These are phyloP conservation scores for Albophoma yamanashiensis DNA, from an alignment of 2,329 filamentous ascomycete genomes.

Conservation along the genomic window DNA sequence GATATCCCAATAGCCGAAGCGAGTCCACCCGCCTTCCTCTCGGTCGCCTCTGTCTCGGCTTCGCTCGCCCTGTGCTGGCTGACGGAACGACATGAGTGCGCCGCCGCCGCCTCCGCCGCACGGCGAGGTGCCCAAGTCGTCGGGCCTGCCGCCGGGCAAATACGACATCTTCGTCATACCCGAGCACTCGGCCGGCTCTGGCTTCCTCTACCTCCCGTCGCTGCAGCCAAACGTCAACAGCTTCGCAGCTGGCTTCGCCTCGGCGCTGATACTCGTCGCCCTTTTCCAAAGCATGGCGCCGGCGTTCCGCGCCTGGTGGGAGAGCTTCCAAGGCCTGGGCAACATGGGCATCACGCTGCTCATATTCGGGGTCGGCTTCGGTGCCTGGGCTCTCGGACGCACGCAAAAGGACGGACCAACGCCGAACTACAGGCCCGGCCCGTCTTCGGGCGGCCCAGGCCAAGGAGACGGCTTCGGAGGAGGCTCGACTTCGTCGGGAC, in stretches of 20 bases:
- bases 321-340: conserved; percentile 58
- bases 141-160: conserved; percentile 72
- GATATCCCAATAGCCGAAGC: conserved; percentile 13
- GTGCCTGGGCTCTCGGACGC: conserved; percentile 55
- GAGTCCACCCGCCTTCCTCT: neutral
- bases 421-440: conserved; percentile 9
- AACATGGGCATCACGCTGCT: conserved; percentile 64
- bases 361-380: conserved; percentile 61
- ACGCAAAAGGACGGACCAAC: conserved; percentile 22
- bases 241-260: conserved; percentile 78
- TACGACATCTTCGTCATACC: conserved; percentile 98
- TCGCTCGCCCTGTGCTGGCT: conserved; percentile 9
- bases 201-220: conserved; percentile 91
- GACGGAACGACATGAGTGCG: conserved; percentile 31
- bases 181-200: conserved; percentile 76
- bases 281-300: conserved; percentile 67
- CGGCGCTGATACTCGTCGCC: conserved; percentile 60
- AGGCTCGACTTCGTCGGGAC: conserved; percentile 15
- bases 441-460: conserved; percentile 8
- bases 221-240: conserved; percentile 78
- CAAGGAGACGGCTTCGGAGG: conserved; percentile 17
- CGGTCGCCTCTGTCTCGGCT: neutral
- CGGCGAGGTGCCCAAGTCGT: conserved; percentile 61
- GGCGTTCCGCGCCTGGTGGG: conserved; percentile 62
- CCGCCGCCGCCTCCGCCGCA: conserved; percentile 81